phyloP scores from a whole-genome alignment of 2,329 filamentous ascomycete genomes.

The Magnaporthiopsis rhizophila region DNA sequence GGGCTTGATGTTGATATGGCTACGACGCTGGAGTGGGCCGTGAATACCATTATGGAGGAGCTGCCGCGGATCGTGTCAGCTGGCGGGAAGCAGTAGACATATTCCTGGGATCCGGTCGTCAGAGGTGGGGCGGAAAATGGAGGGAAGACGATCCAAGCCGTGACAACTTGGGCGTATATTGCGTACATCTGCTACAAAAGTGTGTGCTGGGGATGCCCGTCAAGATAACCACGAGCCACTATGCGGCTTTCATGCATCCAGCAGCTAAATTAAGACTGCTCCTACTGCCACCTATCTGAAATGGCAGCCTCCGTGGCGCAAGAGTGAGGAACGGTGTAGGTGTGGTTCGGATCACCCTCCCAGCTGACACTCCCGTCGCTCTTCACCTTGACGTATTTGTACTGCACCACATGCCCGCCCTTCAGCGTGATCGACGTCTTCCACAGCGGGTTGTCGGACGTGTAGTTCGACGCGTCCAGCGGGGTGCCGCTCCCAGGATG shows the following conservation, averaged over 20 bases:
- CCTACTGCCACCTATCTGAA: constrained; percentile 25
- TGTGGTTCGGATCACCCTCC: constrained; percentile 53
- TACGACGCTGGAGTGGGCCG: constrained; percentile 59
- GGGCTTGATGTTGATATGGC: constrained; percentile 50
- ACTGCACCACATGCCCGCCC: constrained; percentile 49
- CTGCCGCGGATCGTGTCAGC: constrained; percentile 23
- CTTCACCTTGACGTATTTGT: constrained; percentile 60
- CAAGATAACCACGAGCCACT: too few relatives aligned
- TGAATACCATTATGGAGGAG: constrained; percentile 48
- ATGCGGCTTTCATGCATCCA: too few relatives aligned
- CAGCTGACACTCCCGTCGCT: constrained; percentile 48
- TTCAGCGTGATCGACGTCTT: constrained; percentile 43
- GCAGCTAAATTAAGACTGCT: background rate
- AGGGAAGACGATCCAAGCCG: too few relatives aligned
- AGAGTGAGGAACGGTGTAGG: constrained; percentile 21
- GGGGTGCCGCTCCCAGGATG: constrained; percentile 42
- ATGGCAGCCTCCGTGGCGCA: constrained; percentile 15
- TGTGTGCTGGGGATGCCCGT: too few relatives aligned
- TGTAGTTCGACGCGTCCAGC: constrained; percentile 53
- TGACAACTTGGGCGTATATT: too few relatives aligned
- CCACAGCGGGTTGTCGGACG: constrained; percentile 53
- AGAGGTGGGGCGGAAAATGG: too few relatives aligned
- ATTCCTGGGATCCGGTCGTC: background rate
- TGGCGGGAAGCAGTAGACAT: constrained; percentile 14
- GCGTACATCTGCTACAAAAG: too few relatives aligned